Conservation (phyloP, 495 filamentous ascomycete species). For the Eremomyces bilateralis region DNA sequence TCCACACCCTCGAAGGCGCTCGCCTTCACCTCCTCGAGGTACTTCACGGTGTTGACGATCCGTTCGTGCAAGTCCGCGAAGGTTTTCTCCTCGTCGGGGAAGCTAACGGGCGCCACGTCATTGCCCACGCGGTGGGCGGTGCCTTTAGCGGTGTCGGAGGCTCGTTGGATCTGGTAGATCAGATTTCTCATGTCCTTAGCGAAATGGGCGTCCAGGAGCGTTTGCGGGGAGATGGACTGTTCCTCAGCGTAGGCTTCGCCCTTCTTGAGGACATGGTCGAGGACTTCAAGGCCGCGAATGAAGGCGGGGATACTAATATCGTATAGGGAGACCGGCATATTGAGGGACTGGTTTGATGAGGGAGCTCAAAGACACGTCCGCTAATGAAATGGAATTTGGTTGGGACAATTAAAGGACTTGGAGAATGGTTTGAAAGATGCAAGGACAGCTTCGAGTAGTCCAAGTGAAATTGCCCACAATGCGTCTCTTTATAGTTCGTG, state of each 20-base stretch:
- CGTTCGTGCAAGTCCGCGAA: constrained; percentile 8
- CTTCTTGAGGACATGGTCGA: constrained; percentile 8
- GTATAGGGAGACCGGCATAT: constrained; percentile 5
- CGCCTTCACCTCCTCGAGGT: constrained; percentile 4
- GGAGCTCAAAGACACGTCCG: too few species aligned
- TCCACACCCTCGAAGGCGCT: constrained; percentile 8
- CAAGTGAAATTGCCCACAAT: too few species aligned
- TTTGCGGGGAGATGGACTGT: constrained; percentile 5
- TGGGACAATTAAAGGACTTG: too few species aligned
- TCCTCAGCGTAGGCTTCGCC: constrained; percentile 7
- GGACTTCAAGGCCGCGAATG: constrained; percentile 9
- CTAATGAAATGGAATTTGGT: too few species aligned
- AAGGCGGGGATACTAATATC: constrained; percentile 4
- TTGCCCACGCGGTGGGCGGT: constrained; percentile 1
- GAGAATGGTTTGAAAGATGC: too few species aligned
- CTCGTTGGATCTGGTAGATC: constrained; percentile 10
- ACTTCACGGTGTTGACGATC: constrained; percentile 7
- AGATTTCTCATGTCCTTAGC: constrained; percentile 10
- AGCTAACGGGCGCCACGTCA: constrained; percentile 1
- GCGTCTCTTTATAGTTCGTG: too few species aligned
- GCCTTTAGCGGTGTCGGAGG: constrained; percentile 8
- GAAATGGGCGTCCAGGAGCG: constrained; percentile 6
- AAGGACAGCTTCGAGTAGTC: too few species aligned
- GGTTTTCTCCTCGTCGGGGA: constrained; percentile 9
- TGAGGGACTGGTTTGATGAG: too few species aligned